Conservation (phyloP, 108 stramenopile genomes). For the Discostella pseudostelligera region DNA sequence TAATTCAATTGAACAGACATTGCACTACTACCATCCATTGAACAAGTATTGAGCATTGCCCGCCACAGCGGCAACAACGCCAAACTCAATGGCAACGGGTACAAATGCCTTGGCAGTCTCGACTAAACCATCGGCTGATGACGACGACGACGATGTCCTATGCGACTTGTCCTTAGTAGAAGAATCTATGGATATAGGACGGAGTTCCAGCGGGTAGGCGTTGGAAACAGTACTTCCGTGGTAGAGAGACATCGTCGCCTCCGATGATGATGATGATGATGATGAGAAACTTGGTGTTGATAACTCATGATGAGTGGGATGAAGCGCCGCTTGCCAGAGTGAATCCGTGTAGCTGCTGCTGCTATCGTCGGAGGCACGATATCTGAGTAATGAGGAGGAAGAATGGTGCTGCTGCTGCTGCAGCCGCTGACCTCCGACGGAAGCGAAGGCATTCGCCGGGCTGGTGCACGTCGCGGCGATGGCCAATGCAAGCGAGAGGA, state of each 20-base stretch:
- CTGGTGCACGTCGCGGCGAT: not conserved
- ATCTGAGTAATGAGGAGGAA: not conserved
- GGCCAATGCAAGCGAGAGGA: not conserved
- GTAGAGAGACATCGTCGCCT: not conserved
- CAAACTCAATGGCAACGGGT: conserved; percentile 27
- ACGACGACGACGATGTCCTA: not conserved
- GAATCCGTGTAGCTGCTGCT: conserved; percentile 15
- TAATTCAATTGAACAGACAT: no score
- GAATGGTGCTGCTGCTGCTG: not conserved
- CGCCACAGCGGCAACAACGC: conserved; percentile 19
- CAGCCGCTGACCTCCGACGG: not conserved
- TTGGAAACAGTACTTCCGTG: no score
- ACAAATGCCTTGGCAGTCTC: conserved; percentile 36
- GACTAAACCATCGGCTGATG: conserved; percentile 12
- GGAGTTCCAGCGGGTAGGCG: no score
- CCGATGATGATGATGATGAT: not conserved
- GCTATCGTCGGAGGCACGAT: conserved; percentile 1
- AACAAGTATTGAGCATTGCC: not conserved
- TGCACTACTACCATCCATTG: no score
- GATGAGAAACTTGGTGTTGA: not conserved
- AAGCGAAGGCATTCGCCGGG: not conserved
- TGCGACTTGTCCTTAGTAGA: no score
- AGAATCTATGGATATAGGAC: no score
- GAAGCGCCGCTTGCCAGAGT: conserved; percentile 26
- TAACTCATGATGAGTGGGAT: not conserved